Base-by-base conservation (phyloP, 495 filamentous ascomycete genomes). In the Mytilinidion resinicola region DNA sequence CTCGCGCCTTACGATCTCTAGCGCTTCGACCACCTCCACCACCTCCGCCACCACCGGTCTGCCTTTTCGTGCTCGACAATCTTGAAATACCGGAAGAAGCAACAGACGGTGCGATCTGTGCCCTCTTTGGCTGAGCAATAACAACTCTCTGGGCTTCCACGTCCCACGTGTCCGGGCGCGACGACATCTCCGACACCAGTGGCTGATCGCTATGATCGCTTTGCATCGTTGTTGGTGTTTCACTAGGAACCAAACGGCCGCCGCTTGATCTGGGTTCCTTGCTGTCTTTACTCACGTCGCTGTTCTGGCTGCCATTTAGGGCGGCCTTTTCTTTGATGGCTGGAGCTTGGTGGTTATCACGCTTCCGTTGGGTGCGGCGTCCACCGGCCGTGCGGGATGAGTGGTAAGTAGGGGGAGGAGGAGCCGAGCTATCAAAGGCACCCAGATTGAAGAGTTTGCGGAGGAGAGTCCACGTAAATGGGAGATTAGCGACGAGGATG, bases 401-500 rank as follows among this genome's bases (percentile, higher is more conserved):
- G 35, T 68, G 65, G 34, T 62, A 68, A 33, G 62, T 59, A 34
- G 60, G 47, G 2, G 56, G 62, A 6, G 62, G 62, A 5, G 62
- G 62, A 48, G 60, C 53, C 0, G 20, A 20, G 34, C 61, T 53
- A 36, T 75, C 73, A 60, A 79, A 80, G 6, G 72, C 70, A 6
- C 70, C 69, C 9, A 80, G 46, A 17, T 74, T 71, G 69, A 86
- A 84, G 21, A 79, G 47, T 53, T 78, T 79, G 8, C 78, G 76
- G 11, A 84, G 60, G 0, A 83, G 72, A 0, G 81, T 78, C 81
- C 82, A 86, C 64, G 78, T 77, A 62, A 81, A 82, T 42, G 83
- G 82, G 14, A 86, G 64, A 50, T 86, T 86, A n/a, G 80, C 78
- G 3, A 85, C 80, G 47, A 83, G 77, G 10, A 86, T 76, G 1